These are phyloP conservation scores for Populus euphratica DNA, from an alignment of 345 rosid genomes.

Conservation along the genomic window DNA sequence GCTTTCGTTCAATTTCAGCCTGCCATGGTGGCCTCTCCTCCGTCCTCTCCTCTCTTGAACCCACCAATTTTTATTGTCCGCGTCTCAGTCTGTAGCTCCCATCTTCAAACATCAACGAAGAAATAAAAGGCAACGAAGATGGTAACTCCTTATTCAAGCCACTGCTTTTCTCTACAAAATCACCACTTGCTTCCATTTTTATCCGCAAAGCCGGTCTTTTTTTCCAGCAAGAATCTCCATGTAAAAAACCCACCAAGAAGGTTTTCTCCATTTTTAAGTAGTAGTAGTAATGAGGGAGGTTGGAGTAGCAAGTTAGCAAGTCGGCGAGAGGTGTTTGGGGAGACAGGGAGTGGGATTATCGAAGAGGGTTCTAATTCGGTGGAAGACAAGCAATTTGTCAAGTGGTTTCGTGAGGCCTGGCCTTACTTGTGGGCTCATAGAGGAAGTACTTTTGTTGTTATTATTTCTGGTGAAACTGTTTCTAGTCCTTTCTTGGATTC, in stretches of 20 bases:
- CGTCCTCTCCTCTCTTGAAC: too few species aligned
- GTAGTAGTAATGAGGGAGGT: neutral
- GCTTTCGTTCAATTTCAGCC: too few species aligned
- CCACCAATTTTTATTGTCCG: too few species aligned
- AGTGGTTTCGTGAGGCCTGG: slow-evolving; percentile 98
- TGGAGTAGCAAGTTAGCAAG: neutral
- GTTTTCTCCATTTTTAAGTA: too few species aligned
- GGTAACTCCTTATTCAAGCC: neutral
- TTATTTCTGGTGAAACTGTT: slow-evolving; percentile 66
- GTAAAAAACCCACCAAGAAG: too few species aligned
- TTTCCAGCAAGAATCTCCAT: too few species aligned
- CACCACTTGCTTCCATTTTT: neutral
- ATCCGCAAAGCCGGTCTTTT: too few species aligned
- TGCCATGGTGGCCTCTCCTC: too few species aligned
- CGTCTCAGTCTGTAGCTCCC: too few species aligned
- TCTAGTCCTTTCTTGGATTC: slow-evolving; percentile 53
- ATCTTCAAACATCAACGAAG: too few species aligned
- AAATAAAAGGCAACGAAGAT: too few species aligned
- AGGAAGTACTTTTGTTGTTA: slow-evolving; percentile 66
- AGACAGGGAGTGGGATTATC: slow-evolving; percentile 25
- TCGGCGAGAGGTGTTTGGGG: slow-evolving; percentile 35
- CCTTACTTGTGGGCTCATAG: slow-evolving; percentile 91
- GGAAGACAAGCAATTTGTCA: slow-evolving; percentile 70
- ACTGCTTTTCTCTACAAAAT: neutral
- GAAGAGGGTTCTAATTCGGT: slow-evolving; percentile 33